phyloP scores from a whole-genome alignment of 2,329 filamentous ascomycete species.

The Ophiocordyceps camponoti-rufipedis region DNA sequence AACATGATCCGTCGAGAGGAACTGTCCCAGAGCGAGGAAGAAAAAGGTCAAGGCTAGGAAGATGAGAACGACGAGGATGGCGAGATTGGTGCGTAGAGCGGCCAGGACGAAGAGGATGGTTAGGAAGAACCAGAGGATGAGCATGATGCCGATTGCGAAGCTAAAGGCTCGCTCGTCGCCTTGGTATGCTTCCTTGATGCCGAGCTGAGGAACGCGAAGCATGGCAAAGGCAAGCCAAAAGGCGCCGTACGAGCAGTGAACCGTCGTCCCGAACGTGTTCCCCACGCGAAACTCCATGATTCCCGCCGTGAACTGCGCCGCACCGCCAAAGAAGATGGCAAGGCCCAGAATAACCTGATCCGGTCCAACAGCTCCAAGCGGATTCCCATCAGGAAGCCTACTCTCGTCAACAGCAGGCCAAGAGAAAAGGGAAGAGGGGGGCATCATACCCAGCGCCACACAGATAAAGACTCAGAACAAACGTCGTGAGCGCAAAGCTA shows the following conservation, averaged over 20 bases:
- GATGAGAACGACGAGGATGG: conserved; percentile 38
- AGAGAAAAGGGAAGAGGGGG: too few species aligned
- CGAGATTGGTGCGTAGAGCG: conserved; percentile 37
- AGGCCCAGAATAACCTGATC: conserved; percentile 18
- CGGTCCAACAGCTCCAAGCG: conserved; percentile 14
- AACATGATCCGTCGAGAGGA: conserved; percentile 19
- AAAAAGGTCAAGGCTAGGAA: conserved; percentile 40
- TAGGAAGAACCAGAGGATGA: conserved; percentile 42
- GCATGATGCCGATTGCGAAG: conserved; percentile 35
- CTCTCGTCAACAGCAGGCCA: too few species aligned
- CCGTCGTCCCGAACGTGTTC: conserved; percentile 45
- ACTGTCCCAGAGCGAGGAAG: conserved; percentile 38
- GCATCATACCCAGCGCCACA: conserved; percentile 27
- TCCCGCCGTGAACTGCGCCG: conserved; percentile 49
- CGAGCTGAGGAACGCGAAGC: conserved; percentile 31
- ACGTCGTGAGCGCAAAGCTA: conserved; percentile 48
- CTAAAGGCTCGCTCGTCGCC: conserved; percentile 21
- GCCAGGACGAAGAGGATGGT: conserved; percentile 36
- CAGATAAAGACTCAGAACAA: conserved; percentile 32
- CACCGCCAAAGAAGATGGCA: conserved; percentile 37
- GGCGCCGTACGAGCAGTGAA: conserved; percentile 40
- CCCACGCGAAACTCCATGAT: conserved; percentile 35
- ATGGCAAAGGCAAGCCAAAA: conserved; percentile 45
- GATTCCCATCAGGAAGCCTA: conserved; percentile 16
- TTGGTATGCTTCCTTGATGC: conserved; percentile 26